A percentile compares a stretch with the other conserved stretches of the same genome.
Conservation (phyloP, 345 rosid species). For the Rhodomyrtus tomentosa region DNA sequence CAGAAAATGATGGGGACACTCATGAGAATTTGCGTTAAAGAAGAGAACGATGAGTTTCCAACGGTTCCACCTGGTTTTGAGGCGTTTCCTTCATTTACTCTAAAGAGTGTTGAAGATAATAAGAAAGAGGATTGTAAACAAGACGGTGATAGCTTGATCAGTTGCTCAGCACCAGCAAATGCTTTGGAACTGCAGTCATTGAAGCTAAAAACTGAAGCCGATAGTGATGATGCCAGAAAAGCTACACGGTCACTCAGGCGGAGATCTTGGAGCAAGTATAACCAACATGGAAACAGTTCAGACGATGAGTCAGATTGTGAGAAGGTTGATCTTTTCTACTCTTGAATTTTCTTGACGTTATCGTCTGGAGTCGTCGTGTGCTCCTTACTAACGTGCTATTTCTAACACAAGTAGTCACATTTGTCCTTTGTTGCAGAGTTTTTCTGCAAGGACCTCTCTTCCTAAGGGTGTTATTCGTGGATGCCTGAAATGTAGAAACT, state of each 20-base stretch:
- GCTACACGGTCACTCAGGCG: constrained; percentile 40
- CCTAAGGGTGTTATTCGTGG: constrained; percentile 83
- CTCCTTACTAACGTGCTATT: neutral
- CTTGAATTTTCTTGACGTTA: neutral
- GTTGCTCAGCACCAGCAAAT: constrained; percentile 26
- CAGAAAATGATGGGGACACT: constrained; percentile 65
- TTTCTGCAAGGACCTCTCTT: constrained; percentile 26
- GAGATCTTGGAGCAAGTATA: constrained; percentile 55
- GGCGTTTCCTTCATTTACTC: constrained; percentile 62
- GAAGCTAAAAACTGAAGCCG: constrained; percentile 35
- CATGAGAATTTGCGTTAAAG: constrained; percentile 68
- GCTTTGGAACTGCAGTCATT: constrained; percentile 29
- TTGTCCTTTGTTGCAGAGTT: constrained; percentile 33
- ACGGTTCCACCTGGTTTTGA: constrained; percentile 96
- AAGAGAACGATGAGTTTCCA: constrained; percentile 79
- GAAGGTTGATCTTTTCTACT: constrained; percentile 47
- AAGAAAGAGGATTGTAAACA: constrained; percentile 13
- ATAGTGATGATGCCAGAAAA: constrained; percentile 18
- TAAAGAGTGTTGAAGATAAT: constrained; percentile 32
- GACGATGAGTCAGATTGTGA: constrained; percentile 37
- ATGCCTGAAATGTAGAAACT: constrained; percentile 60
- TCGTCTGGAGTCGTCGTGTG: neutral
- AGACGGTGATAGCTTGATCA: constrained; percentile 14
- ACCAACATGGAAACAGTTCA: constrained; percentile 22
- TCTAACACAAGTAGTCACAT: neutral